Evolutionary conservation across 2,329 filamentous ascomycete species (phyloP), one percentile per base, ranked within the genome.

Genomic region (Ophiostoma sp.): DNA sequence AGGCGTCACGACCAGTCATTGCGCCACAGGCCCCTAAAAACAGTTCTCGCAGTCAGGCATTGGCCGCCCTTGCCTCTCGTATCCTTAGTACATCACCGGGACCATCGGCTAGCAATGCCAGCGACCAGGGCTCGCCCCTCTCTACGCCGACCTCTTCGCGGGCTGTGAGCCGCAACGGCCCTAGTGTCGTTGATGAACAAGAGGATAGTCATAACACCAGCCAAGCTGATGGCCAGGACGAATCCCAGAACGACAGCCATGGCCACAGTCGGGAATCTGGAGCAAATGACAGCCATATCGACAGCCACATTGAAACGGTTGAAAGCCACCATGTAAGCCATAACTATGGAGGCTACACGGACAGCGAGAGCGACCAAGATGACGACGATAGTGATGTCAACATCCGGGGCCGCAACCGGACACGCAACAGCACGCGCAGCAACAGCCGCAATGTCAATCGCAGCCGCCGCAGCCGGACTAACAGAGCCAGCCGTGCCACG

Each of bases 361-460:
- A 40, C 52, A 62, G 52, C n/a, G 65, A 41, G n/a, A 36, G 42
- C 58, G 65, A 36, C 47, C 49, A 66, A 14, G 65, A 66, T 14
- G 45, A 12, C 45, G 18, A 42, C 18, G 65, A 55, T 8, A 42
- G n/a, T 7, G 60, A 42, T 12, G n/a, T 7, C 40, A 7, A 18
- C 18, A 4, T n/a, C 1, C 16, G 38, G 12, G 60, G 60, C 60
- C 60, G 60, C 40, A 63, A 42, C 8, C 60, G 40, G 16, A 63
- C 7, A 9, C 60, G 60, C 40, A 42, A 42, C 40, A n/a, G 60
- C 5, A 41, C 11, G 18, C 52, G 41, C 6, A 38, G 5, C 11
- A 42, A 18, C 41, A 47, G 14, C 27, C 45, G 47, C 60, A 66
- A 47, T 12, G 41, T n/a, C 38, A 64, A 36, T n/a, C n/a, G 42